Conservation (phyloP, 1,139 yeast genomes). For the Hemisphaericaspora xylanilytica region DNA sequence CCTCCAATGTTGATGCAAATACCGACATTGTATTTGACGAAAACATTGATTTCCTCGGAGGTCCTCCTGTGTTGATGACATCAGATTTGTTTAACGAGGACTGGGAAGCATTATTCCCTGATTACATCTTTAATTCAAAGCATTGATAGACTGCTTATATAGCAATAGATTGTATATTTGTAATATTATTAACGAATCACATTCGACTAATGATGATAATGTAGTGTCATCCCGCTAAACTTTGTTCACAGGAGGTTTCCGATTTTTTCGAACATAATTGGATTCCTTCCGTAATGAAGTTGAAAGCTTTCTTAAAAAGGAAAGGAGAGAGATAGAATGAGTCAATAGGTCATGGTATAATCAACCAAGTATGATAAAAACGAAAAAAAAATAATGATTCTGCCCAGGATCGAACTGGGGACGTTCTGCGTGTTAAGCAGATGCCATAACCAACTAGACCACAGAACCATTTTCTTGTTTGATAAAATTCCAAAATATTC, state of each 20-base stretch:
- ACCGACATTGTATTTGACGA: conserved; percentile 24
- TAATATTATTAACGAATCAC: conserved; percentile 4
- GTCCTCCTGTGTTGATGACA: conserved; percentile 54
- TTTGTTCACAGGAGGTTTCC: too few species aligned
- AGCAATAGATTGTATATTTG: too few species aligned
- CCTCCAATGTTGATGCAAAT: conserved; percentile 20
- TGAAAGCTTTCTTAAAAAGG: too few species aligned
- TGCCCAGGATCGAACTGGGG: conserved; percentile 99
- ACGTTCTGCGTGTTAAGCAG: conserved; percentile 99
- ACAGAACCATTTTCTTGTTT: conserved; percentile 42
- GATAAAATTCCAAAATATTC: neutral
- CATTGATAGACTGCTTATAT: conserved; percentile 8
- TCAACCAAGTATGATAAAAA: too few species aligned
- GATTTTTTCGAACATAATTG: too few species aligned
- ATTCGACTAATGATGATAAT: too few species aligned
- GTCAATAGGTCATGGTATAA: too few species aligned
- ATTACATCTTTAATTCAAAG: conserved; percentile 26
- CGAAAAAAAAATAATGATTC: conserved; percentile 68
- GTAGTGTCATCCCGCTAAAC: too few species aligned
- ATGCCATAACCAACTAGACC: conserved; percentile 99
- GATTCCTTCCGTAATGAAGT: too few species aligned
- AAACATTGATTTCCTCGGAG: conserved; percentile 45
- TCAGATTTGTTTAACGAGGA: conserved; percentile 50
- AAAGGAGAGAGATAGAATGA: too few species aligned
- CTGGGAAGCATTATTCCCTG: conserved; percentile 52